phyloP scores from a whole-genome alignment of 108 stramenopile genomes.

The Schizochytrium sp. region DNA sequence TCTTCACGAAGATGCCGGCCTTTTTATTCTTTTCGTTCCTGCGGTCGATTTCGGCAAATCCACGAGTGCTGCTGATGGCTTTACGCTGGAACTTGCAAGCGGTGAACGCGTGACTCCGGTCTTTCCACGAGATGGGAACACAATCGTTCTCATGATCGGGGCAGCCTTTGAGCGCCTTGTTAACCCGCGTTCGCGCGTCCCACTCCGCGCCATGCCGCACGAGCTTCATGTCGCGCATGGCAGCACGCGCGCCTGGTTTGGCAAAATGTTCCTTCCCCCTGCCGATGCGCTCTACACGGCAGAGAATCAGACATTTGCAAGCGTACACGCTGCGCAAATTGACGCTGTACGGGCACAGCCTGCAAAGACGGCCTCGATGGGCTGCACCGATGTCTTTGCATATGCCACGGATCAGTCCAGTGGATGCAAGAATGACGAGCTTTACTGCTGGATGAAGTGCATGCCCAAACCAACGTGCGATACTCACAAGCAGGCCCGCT shows the following conservation, averaged over 20 bases:
- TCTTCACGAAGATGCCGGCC: not conserved
- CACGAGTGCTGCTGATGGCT: not conserved
- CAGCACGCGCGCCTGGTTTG: not conserved
- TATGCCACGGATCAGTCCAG: not conserved
- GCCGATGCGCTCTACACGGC: not conserved
- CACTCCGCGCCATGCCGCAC: not conserved
- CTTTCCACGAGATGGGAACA: not conserved
- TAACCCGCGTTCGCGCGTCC: not conserved
- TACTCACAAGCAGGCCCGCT: not conserved
- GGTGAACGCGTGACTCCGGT: not conserved
- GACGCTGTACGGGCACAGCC: not conserved
- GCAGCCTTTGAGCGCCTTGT: not conserved
- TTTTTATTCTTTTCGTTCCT: not conserved
- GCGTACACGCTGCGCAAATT: not conserved
- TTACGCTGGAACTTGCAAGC: not conserved
- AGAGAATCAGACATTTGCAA: not conserved
- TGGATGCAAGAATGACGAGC: not conserved
- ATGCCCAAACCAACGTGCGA: not conserved
- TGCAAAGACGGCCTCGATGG: not conserved
- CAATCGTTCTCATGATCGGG: slow-evolving; percentile 5
- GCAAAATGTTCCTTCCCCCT: not conserved
- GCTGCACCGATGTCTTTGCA: not conserved
- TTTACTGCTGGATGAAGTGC: slow-evolving; percentile 13
- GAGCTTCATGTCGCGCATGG: not conserved
- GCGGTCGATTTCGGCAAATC: not conserved